Percentiles rank a stretch among this genome's conserved stretches.
Evolutionary conservation across 805 yeast species (phyloP).

Genomic region (Myxozyma kluyveri): DNA sequence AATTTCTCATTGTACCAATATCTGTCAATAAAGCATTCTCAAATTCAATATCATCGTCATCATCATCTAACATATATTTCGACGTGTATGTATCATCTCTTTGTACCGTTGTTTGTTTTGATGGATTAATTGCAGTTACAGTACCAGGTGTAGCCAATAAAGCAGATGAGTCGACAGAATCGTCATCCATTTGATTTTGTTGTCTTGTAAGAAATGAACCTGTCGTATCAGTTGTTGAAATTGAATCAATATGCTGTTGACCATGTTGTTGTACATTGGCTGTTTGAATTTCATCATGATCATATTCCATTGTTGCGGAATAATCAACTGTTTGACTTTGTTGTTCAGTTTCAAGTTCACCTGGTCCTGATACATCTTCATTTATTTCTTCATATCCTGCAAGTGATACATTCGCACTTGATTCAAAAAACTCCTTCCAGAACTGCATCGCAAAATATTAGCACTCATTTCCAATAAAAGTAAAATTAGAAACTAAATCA

Average conservation of each 20-base stretch:
- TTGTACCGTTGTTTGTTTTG: neutral
- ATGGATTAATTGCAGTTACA: too few species aligned
- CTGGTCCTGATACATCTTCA: conserved; percentile 7
- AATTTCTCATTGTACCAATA: conserved; percentile 6
- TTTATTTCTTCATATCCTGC: conserved; percentile 48
- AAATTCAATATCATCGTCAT: conserved; percentile 4
- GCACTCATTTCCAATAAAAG: too few species aligned
- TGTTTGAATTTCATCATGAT: too few species aligned
- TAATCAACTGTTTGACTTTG: conserved; percentile 7
- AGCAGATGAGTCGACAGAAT: neutral
- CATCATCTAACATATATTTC: conserved; percentile 6
- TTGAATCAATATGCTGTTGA: neutral
- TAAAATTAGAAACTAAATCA: too few species aligned
- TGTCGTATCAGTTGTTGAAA: neutral
- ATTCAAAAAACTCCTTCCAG: conserved; percentile 77
- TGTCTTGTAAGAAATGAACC: neutral
- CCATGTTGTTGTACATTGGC: neutral
- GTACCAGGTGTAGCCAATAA: neutral
- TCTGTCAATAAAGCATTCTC: neutral
- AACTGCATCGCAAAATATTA: conserved; percentile 40
- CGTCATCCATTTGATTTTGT: neutral
- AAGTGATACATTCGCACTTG: conserved; percentile 65
- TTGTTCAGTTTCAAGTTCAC: neutral
- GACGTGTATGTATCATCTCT: conserved; percentile 1
- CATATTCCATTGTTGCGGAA: conserved; percentile 20